These are phyloP conservation scores for Ceratocystis variospora DNA, from an alignment of 2,329 filamentous ascomycete genomes.

Conservation along the genomic window DNA sequence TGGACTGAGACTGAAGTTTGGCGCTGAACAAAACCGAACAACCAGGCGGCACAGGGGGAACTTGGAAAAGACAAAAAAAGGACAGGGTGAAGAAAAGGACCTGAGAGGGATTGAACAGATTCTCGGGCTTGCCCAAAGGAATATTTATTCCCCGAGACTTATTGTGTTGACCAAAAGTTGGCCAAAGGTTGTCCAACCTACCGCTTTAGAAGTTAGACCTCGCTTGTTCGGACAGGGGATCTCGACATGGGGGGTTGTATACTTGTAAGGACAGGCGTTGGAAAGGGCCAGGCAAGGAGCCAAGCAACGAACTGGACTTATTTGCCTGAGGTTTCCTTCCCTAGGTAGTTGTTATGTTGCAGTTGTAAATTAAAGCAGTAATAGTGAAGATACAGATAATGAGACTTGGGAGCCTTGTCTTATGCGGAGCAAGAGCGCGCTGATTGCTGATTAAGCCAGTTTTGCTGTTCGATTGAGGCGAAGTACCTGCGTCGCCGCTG, in stretches of 20 bases:
- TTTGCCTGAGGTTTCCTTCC: not conserved
- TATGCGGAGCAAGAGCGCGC: not conserved
- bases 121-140: conserved; percentile 11
- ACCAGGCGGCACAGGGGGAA: conserved; percentile 2
- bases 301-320: not conserved
- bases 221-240: conserved; percentile 15
- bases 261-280: conserved; percentile 7
- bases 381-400: conserved; percentile 2
- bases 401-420: not conserved
- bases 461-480: conserved; percentile 3
- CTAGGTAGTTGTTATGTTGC: not conserved
- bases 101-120: conserved; percentile 9
- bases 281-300: conserved; percentile 6
- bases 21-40: conserved; percentile 4
- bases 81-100: conserved; percentile 1
- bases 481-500: not conserved
- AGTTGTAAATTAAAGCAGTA: not conserved
- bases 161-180: conserved; percentile 1
- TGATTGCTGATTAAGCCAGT: not conserved
- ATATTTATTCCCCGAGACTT: conserved; percentile 13
- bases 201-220: conserved; percentile 17
- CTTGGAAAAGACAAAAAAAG: conserved; percentile 6
- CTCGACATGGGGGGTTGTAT: conserved; percentile 2
- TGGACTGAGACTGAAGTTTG: conserved; percentile 9
- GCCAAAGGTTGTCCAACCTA: conserved; percentile 10